phyloP scores from a whole-genome alignment of 1,284 basidiomycete genomes.

The Boletellus sp. region DNA sequence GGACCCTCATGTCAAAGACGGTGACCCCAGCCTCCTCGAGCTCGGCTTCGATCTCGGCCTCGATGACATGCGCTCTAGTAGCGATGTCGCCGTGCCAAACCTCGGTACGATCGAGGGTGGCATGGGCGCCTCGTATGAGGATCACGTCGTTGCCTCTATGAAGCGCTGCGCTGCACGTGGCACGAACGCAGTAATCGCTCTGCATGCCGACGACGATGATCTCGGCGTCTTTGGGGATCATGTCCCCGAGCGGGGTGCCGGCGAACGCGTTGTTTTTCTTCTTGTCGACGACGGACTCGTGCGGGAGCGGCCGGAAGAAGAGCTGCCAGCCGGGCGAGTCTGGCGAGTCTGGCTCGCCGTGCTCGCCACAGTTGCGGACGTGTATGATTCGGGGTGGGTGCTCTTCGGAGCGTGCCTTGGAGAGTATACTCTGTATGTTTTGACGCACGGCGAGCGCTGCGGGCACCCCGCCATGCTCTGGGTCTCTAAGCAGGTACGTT shows the following conservation, averaged over 20 bases:
- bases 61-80: constrained; percentile 40
- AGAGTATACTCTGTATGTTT: constrained; percentile 51
- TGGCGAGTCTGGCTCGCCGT: constrained; percentile 56
- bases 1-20: constrained; percentile 61
- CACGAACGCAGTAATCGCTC: constrained; percentile 62
- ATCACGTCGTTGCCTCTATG: constrained; percentile 61
- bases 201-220: constrained; percentile 64
- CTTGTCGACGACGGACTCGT: constrained; percentile 60
- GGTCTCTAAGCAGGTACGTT: constrained; percentile 44
- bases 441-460: constrained; percentile 38
- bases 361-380: constrained; percentile 59
- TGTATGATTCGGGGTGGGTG: constrained; percentile 60
- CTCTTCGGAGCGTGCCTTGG: constrained; percentile 44
- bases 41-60: constrained; percentile 49
- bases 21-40: constrained; percentile 62
- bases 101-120: constrained; percentile 62
- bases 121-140: constrained; percentile 60
- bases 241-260: constrained; percentile 47
- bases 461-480: constrained; percentile 54
- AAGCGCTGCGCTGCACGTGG: constrained; percentile 62
- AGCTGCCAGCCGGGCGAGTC: constrained; percentile 55
- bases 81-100: constrained; percentile 50
- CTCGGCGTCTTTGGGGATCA: constrained; percentile 51
- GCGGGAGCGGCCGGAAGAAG: constrained; percentile 44
- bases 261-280: constrained; percentile 67